Base-by-base conservation (phyloP, 2,329 filamentous ascomycete genomes). In the Xylariaceae sp. region DNA sequence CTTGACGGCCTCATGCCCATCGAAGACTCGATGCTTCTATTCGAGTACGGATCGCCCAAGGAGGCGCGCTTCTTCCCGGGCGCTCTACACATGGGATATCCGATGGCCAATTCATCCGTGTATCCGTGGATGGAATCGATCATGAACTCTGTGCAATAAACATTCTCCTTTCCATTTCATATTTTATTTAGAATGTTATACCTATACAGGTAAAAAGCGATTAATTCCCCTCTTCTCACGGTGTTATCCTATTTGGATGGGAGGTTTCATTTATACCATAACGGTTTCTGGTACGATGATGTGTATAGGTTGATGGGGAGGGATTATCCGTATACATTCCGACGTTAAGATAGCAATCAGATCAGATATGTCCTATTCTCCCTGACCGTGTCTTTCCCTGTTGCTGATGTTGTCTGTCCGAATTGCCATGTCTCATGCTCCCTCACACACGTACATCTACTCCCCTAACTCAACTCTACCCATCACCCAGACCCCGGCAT, bases 51-150 rank as follows among this genome's bases (percentile, higher is more conserved):
- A 2, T 78, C 76, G 37, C 83, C 84, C 10, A 89, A 89, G 74
- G 85, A 88, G 72, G 83, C 78, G 9, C 77, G 85, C 53, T 86
- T 88, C 73, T 86, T 87, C 62, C 74, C 80, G 0, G 81, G 81
- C 0, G 75, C 82, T 37, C 69, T 86, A 63, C 86, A 88, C 66
- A 88, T 88, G 86, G 86, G 86, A 10, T 88, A 88, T 68, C 86
- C 86, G 3, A 70, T 78, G 67, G 82, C 83, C 0, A 86, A 86
- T 63, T 71, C 68, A 2, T 73, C 75, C 3, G 81, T 86, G 23
- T 86, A 84, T 68, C 81, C 83, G 1, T 86, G 82, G 83, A 82
- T 86, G 78, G 82, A 85, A 67, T 72, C 75, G 58, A 78, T 85
- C 1, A 78, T 84, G 75, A 66, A 56, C 6, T 73, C 71, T 70